Conservation (phyloP, 257 asterid species). For the Nicotiana tomentosiformis region DNA sequence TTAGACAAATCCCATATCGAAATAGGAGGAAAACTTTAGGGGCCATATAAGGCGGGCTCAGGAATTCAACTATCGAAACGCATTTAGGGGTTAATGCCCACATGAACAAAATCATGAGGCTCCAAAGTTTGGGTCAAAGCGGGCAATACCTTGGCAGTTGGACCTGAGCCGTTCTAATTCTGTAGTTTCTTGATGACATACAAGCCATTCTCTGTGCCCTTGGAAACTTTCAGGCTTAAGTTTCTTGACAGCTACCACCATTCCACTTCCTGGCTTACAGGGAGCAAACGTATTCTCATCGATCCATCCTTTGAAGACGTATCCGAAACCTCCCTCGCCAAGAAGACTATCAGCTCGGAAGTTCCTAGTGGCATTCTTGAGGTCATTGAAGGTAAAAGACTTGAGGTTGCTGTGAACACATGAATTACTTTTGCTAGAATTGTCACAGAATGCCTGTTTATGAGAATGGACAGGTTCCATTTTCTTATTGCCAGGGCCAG, state of each 20-base stretch:
- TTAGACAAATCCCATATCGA: neutral
- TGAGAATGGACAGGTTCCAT: neutral
- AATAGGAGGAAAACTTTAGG: neutral
- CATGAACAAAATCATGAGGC: neutral
- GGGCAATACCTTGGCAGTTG: neutral
- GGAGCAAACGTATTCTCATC: slow-evolving; percentile 14
- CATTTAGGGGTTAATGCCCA: neutral
- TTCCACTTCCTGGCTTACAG: slow-evolving; percentile 12
- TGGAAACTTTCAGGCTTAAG: slow-evolving; percentile 16
- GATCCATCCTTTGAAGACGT: slow-evolving; percentile 21
- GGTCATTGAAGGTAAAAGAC: slow-evolving; percentile 10
- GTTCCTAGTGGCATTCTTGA: slow-evolving; percentile 18
- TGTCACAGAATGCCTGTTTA: neutral
- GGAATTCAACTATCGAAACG: neutral
- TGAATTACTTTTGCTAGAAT: neutral
- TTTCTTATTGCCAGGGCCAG: neutral
- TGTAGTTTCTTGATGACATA: neutral
- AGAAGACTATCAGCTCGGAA: slow-evolving; percentile 17
- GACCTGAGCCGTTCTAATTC: neutral
- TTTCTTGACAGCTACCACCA: slow-evolving; percentile 22
- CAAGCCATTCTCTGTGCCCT: slow-evolving; percentile 25
- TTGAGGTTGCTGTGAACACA: neutral
- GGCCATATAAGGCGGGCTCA: neutral
- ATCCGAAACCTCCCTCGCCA: slow-evolving; percentile 21
- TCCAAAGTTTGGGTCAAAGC: neutral